Evolutionary conservation across 164 flowering plant species (phyloP), one percentile per base, ranked within the genome.

Genomic region (Vitis amurensis): DNA sequence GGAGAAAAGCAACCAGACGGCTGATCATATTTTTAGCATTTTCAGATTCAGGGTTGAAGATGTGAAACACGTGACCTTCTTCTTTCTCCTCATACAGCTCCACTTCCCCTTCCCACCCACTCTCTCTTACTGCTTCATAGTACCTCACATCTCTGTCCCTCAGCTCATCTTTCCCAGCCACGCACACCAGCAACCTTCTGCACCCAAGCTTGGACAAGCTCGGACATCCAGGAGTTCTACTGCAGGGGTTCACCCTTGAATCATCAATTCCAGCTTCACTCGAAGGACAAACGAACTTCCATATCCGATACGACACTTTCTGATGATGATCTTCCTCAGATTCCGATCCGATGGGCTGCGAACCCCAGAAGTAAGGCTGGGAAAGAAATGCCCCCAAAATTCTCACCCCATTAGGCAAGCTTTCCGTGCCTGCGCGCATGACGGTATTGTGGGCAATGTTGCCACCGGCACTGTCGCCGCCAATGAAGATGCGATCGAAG

Each of bases 391-490:
- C 64, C 14, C 85, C 85, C 4, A 11, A 4, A 9, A 85, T 16
- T 9, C 50, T 69, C 19, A 79, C 74, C 14, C 71, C 80, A 14
- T 61, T 61, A 23, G 27, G 27, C 27, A 23, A 23, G 27, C 27
- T 23, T 23, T 23, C 27, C 27, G 27, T 23, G 27, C 27, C 27
- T 23, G 27, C 27, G 19, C 68, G 63, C 68, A 81, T 57, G 9
- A 70, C 69, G 2, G 86, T 1, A 16, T 82, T 70, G 60, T 89
- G 91, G 1, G 63, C 74, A 0, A 88, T 80, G 63, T 83, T 89
- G 19, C 77, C 96, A 0, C 96, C 91, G 0, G 91, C 83, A 30
- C 87, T 87, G 68, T 88, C 96, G 1, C 96, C 96, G 8, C 75
- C 87, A 2, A 87, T 8, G 68, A 85, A 80, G 3, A 90, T 29